These are phyloP conservation scores for Exophiala bonariae DNA, from an alignment of 2,329 filamentous ascomycete species.

Conservation along the genomic window DNA sequence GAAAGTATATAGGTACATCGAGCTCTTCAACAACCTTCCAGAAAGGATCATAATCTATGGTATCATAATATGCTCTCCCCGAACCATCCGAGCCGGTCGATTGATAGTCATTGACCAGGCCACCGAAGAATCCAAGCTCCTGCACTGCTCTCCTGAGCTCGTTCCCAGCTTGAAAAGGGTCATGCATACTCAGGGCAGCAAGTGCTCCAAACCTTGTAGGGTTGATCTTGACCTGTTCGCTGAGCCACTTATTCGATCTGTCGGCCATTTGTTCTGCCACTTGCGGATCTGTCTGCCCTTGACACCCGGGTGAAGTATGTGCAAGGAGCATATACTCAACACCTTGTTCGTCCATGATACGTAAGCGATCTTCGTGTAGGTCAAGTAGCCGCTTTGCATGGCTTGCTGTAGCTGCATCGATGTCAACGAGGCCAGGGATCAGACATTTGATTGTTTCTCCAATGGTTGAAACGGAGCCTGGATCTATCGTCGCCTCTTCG, in stretches of 20 bases:
- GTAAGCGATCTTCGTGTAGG: constrained; percentile 4
- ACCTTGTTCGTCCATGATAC: constrained; percentile 20
- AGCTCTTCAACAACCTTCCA: constrained; percentile 20
- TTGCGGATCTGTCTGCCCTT: constrained; percentile 22
- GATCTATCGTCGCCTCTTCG: background rate
- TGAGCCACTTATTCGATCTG: constrained; percentile 26
- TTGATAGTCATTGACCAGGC: constrained; percentile 62
- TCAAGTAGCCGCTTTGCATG: constrained; percentile 3
- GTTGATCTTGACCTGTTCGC: constrained; percentile 23
- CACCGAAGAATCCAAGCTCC: constrained; percentile 60
- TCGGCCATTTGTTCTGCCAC: constrained; percentile 24
- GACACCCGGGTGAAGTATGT: constrained; percentile 26
- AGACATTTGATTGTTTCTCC: background rate
- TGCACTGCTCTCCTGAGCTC: constrained; percentile 50
- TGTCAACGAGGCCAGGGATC: background rate
- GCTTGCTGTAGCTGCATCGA: background rate
- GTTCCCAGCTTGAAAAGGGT: constrained; percentile 37
- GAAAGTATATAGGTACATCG: constrained; percentile 24
- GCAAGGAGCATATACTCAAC: constrained; percentile 27
- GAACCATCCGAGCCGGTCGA: constrained; percentile 57
- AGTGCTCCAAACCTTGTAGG: constrained; percentile 47
- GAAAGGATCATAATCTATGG: constrained; percentile 54
- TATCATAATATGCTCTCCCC: constrained; percentile 64
- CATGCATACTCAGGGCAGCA: constrained; percentile 39
- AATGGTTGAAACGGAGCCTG: background rate